phyloP scores from a whole-genome alignment of 148 eudicot genomes.

The Silene conica region DNA sequence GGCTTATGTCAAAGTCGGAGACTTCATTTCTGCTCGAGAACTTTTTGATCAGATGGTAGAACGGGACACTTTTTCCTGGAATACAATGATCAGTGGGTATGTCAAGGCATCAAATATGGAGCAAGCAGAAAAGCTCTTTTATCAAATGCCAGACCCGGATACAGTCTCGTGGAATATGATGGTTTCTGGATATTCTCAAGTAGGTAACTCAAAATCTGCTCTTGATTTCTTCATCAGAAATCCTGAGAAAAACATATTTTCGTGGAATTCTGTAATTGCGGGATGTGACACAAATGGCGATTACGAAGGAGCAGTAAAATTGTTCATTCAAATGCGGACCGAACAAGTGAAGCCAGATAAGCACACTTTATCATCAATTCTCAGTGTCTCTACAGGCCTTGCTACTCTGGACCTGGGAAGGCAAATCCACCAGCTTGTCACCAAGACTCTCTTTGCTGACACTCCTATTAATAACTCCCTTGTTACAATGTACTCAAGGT shows the following conservation, averaged over 20 bases:
- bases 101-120: slow-evolving; percentile 39
- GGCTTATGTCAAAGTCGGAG: slow-evolving; percentile 50
- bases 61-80: slow-evolving; percentile 48
- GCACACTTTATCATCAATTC: slow-evolving; percentile 50
- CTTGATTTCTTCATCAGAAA: slow-evolving; percentile 33
- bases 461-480: slow-evolving; percentile 47
- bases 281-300: slow-evolving; percentile 45
- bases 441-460: slow-evolving; percentile 37
- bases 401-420: slow-evolving; percentile 37
- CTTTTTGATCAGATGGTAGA: slow-evolving; percentile 44
- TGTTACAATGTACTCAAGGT: slow-evolving; percentile 55
- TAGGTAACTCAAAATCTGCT: slow-evolving; percentile 40
- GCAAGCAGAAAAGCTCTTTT: slow-evolving; percentile 44
- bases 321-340: slow-evolving; percentile 39
- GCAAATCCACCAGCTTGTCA: slow-evolving; percentile 45
- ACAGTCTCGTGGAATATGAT: slow-evolving; percentile 49
- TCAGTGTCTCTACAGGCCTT: slow-evolving; percentile 40
- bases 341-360: slow-evolving; percentile 43
- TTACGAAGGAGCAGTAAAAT: slow-evolving; percentile 37
- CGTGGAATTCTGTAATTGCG: slow-evolving; percentile 48
- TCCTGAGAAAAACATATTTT: slow-evolving; percentile 39
- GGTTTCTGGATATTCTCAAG: slow-evolving; percentile 43
- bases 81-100: slow-evolving; percentile 50
- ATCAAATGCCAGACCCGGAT: slow-evolving; percentile 50
- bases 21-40: slow-evolving; percentile 35